These are phyloP conservation scores for Fusarium solani-melongenae DNA, from an alignment of 2,329 filamentous ascomycete species.

Conservation along the genomic window DNA sequence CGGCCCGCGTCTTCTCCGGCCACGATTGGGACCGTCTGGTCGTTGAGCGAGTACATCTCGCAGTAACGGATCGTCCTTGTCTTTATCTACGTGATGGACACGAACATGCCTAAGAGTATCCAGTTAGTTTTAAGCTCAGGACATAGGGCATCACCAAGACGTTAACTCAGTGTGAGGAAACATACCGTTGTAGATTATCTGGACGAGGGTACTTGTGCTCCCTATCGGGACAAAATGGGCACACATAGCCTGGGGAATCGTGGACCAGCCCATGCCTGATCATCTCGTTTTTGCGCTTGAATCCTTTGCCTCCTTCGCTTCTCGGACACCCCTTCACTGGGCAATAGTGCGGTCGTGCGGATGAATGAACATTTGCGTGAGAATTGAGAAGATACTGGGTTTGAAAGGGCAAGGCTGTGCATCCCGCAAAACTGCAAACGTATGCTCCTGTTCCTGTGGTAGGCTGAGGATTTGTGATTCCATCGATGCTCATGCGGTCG, in stretches of 20 bases:
- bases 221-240: conserved; percentile 92
- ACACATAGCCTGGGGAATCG: conserved; percentile 93
- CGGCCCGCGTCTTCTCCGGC: conserved; percentile 75
- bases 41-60: conserved; percentile 88
- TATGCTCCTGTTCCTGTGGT: conserved; percentile 60
- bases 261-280: conserved; percentile 87
- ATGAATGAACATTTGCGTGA: conserved; percentile 78
- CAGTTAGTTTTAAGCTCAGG: conserved; percentile 9
- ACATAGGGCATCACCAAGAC: background rate
- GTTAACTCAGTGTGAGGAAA: background rate
- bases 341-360: conserved; percentile 73
- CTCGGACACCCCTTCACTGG: conserved; percentile 71
- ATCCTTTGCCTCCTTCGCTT: conserved; percentile 72
- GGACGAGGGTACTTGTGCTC: conserved; percentile 95
- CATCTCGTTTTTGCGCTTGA: conserved; percentile 80
- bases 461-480: conserved; percentile 62
- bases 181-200: conserved; percentile 92
- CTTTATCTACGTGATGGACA: conserved; percentile 90
- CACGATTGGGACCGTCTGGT: conserved; percentile 84
- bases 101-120: conserved; percentile 78
- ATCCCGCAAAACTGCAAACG: conserved; percentile 70
- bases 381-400: conserved; percentile 84
- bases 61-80: conserved; percentile 84
- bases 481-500: conserved; percentile 69
- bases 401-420: conserved; percentile 78